These are phyloP conservation scores for Hortaea sp. DNA, from an alignment of 2,329 filamentous ascomycete species.

Conservation along the genomic window DNA sequence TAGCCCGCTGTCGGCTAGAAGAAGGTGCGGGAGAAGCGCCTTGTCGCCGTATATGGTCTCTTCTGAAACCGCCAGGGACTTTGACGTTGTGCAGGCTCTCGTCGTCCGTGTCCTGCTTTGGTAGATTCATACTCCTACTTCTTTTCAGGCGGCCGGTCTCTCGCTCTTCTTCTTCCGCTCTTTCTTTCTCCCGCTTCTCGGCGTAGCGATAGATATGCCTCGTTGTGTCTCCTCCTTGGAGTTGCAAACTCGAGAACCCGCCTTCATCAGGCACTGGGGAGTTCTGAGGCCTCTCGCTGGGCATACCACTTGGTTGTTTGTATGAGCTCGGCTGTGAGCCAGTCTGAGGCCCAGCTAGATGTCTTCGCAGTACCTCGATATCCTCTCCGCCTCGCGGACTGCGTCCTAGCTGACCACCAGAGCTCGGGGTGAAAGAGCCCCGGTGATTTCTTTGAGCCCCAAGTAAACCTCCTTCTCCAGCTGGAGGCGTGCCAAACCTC, in stretches of 20 bases:
- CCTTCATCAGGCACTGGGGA: conserved; percentile 37
- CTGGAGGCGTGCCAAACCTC: conserved; percentile 50
- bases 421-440: conserved; percentile 71
- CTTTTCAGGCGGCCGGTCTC: conserved; percentile 53
- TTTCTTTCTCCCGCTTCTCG: conserved; percentile 73
- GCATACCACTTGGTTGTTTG: conserved; percentile 13
- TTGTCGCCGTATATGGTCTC: conserved; percentile 74
- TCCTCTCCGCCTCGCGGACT: conserved; percentile 65
- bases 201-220: conserved; percentile 95
- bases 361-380: conserved; percentile 80
- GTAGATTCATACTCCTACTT: conserved; percentile 78
- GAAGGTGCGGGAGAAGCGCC: conserved; percentile 46
- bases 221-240: conserved; percentile 92
- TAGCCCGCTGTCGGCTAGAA: conserved; percentile 30
- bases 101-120: conserved; percentile 65
- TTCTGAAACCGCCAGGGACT: conserved; percentile 83
- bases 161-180: conserved; percentile 58
- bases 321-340: conserved; percentile 25
- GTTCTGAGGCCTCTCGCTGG: conserved; percentile 16
- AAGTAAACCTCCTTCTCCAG: conserved; percentile 36
- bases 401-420: conserved; percentile 31
- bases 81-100: conserved; percentile 79
- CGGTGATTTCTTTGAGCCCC: conserved; percentile 58
- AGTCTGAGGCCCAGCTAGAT: conserved; percentile 59
- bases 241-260: conserved; percentile 83